Conservation (phyloP, 495 filamentous ascomycete genomes). For the Penicillium nucicola region DNA sequence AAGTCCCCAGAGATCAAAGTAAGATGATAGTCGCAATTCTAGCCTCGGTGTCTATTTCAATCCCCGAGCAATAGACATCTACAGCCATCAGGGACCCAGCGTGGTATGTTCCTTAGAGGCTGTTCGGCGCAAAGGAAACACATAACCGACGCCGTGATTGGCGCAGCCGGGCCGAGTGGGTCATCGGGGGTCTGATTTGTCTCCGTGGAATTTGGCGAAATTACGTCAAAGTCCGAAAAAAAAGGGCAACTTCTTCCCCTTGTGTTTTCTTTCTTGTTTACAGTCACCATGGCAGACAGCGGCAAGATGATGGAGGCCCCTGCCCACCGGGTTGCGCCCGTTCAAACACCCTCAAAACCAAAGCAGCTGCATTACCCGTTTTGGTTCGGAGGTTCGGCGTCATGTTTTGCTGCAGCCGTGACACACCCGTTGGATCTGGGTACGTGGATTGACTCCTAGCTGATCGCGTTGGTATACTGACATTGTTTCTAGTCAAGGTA, state of each 20-base stretch:
- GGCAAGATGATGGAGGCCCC: slow-evolving; percentile 35
- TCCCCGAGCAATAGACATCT: slow-evolving; percentile 3
- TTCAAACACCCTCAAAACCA: slow-evolving; percentile 21
- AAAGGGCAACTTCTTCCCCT: slow-evolving; percentile 9
- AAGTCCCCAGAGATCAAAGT: neutral
- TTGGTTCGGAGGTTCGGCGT: slow-evolving; percentile 93
- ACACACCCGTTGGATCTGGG: slow-evolving; percentile 84
- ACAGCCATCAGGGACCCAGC: too few species aligned
- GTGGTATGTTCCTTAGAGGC: neutral
- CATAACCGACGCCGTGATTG: slow-evolving; percentile 39
- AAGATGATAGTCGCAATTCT: neutral
- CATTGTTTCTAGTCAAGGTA: slow-evolving; percentile 49
- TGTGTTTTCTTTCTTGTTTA: slow-evolving; percentile 19
- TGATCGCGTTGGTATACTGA: slow-evolving; percentile 12
- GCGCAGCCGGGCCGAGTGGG: slow-evolving; percentile 18
- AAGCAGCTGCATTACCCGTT: slow-evolving; percentile 69
- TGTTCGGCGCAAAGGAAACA: slow-evolving; percentile 7
- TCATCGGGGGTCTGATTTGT: slow-evolving; percentile 40
- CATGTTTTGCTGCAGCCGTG: slow-evolving; percentile 81
- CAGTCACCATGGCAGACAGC: slow-evolving; percentile 38
- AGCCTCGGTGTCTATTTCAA: slow-evolving; percentile 15
- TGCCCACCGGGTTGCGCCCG: slow-evolving; percentile 22
- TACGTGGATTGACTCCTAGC: slow-evolving; percentile 21
- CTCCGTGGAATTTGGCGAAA: slow-evolving; percentile 30
- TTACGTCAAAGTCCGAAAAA: slow-evolving; percentile 24